Evolutionary conservation across 1,139 yeast genomes (phyloP), one percentile per base, ranked within the genome.

Genomic region (Pichia sp.): DNA sequence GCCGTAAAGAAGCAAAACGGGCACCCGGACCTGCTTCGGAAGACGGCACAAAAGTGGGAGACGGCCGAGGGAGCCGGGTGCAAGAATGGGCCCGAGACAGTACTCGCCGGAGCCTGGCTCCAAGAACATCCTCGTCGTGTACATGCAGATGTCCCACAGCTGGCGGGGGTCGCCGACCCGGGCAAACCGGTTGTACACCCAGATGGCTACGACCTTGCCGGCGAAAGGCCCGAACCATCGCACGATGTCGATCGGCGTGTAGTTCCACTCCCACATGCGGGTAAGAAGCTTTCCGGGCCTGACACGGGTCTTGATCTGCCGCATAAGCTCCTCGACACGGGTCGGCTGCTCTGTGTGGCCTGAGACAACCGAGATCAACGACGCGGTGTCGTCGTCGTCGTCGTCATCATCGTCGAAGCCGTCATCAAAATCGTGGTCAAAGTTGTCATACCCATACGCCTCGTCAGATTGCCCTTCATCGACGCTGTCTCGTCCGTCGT

Each of bases 1-100:
- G 0, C 97, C 97, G 65, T 90, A 91, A 30, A 89, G 66, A 67
- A 91, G 74, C 62, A 81, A 70, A 10, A 55, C 49, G 0, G 54
- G 54, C 6, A 67, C 73, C 48, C 81, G 80, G 2, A 65, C 47
- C 17, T 64, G 51, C 12, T 54, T 55, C 27, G 78, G 76, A 38
- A 85, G 73, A 57, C 87, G 78, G 63, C 88, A 93, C 59, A 77
- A 73, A 51, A 90, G 74, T 1, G 96, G 96, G 71, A 84, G 76
- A 58, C 83, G 77, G n/a, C 92, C 89, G n/a, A 85, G 78, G 2
- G 83, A 79, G 10, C 81, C 76, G 0, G 85, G 83, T 0, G 84
- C 79, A 52, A 80, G 71, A 16, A 80, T 64, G 56, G 79, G 71
- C 58, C 79, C 79, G 48, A 79, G 71, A 29, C 50, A 44, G 34